Conservation (phyloP, 2,329 filamentous ascomycete species). For the Fusarium succisae region DNA sequence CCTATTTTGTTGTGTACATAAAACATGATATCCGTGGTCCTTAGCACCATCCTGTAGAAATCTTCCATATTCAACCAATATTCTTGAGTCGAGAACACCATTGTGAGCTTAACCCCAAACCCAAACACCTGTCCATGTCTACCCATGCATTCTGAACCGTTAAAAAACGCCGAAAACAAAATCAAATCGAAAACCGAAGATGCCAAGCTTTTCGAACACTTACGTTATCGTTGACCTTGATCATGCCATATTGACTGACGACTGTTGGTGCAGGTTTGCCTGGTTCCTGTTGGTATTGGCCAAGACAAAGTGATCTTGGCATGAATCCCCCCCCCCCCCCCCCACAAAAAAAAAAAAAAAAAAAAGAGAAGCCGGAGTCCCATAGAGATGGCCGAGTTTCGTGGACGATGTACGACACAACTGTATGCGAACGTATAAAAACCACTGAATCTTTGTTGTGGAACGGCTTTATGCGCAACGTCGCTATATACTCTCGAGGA, state of each 20-base stretch:
- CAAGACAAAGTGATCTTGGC: background rate
- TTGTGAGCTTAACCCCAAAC: background rate
- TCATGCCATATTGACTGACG: background rate
- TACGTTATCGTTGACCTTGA: background rate
- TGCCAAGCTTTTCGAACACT: background rate
- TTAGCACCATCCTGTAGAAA: slow-evolving; percentile 10
- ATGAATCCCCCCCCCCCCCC: background rate
- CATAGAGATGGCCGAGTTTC: background rate
- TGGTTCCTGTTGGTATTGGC: background rate
- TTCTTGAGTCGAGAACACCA: background rate
- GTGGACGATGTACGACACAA: background rate
- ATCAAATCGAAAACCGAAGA: background rate
- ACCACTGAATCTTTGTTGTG: background rate
- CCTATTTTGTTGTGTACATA: slow-evolving; percentile 31
- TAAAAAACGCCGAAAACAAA: background rate
- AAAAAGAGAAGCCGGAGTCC: too few relatives aligned
- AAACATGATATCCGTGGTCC: slow-evolving; percentile 34
- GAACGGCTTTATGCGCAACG: background rate
- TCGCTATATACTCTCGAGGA: slow-evolving; percentile 47
- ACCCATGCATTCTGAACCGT: slow-evolving; percentile 1
- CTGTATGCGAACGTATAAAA: background rate
- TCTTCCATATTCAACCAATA: background rate
- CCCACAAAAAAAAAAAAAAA: too few relatives aligned
- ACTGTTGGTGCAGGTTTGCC: background rate
- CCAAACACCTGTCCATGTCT: slow-evolving; percentile 11